A percentile compares a stretch with the other conserved stretches of the same genome.
Evolutionary conservation across 805 yeast species (phyloP).

Genomic region (Pichia insulana): DNA sequence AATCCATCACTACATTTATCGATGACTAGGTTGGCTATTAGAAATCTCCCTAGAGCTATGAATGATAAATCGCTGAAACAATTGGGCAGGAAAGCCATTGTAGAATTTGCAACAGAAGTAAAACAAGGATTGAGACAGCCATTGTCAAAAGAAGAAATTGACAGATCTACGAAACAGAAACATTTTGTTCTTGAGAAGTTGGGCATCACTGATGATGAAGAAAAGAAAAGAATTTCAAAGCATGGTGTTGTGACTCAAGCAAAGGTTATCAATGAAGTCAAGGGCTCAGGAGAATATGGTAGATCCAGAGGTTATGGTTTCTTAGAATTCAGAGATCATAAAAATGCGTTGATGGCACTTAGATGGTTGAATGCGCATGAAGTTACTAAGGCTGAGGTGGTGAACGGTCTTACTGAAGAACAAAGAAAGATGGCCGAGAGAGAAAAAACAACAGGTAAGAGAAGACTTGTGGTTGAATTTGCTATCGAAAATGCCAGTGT

Average conservation of each 20-base stretch:
- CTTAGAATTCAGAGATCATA: slow-evolving; percentile 86
- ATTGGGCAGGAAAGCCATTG: slow-evolving; percentile 88
- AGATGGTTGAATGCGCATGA: slow-evolving; percentile 95
- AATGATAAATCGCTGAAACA: slow-evolving; percentile 82
- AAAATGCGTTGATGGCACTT: slow-evolving; percentile 87
- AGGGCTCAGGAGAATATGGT: slow-evolving; percentile 79
- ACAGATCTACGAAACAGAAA: slow-evolving; percentile 68
- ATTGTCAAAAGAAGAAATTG: slow-evolving; percentile 78
- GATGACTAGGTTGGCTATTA: slow-evolving; percentile 87
- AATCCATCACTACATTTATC: slow-evolving; percentile 89
- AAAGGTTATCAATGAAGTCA: slow-evolving; percentile 85
- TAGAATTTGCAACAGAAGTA: slow-evolving; percentile 87
- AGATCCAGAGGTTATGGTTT: slow-evolving; percentile 97
- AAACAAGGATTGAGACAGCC: slow-evolving; percentile 69
- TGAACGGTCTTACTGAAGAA: slow-evolving; percentile 62
- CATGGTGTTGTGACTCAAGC: slow-evolving; percentile 91
- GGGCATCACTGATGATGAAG: slow-evolving; percentile 32
- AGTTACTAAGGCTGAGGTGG: slow-evolving; percentile 61
- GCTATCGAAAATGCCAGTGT: slow-evolving; percentile 95
- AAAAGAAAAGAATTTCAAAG: slow-evolving; percentile 55
- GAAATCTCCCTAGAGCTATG: slow-evolving; percentile 92
- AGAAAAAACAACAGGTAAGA: slow-evolving; percentile 44
- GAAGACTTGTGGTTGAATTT: slow-evolving; percentile 87
- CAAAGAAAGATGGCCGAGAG: slow-evolving; percentile 47
- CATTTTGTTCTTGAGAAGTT: slow-evolving; percentile 25